Base-by-base conservation (phyloP, 2,329 filamentous ascomycete species). In the Botrytis galanthina region DNA sequence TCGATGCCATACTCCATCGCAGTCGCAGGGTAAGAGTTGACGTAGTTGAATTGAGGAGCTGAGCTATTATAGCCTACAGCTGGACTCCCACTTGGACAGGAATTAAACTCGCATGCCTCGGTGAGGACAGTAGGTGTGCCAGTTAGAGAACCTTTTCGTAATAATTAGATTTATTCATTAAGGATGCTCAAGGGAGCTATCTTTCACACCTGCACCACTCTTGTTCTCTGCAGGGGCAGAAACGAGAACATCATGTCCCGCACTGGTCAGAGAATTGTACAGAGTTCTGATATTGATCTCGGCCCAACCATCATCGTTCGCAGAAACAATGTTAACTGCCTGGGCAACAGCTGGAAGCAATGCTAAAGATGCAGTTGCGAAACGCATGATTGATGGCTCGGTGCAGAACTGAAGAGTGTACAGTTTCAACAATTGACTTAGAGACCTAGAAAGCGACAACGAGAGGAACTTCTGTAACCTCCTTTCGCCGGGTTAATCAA, bases 21-120 rank as follows among this genome's bases (percentile, higher is more conserved):
- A 14, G 48, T 57, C 4, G 51, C 66, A n/a, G 66, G 66, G 48
- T 57, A 29, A 9, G 66, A 69, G 51, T 69, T 69, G 66, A 69
- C 66, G 6, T 69, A 69, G 66, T 69, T 69, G 37, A 69, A 69
- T 20, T 69, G 66, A 69, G n/a, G 48, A 22, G 51, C 48, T 26
- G 66, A 69, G 66, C 35, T 42, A 42, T 69, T 69, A 20, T 42
- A 57, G 54, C 66, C 66, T 9, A 69, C 66, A 3, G 48, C 66
- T 22, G 66, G 66, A 69, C 66, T 69, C 16, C 66, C 66, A 42
- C 66, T 69, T 44, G 66, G 66, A 12, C 66, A 69, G 29, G 66
- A 69, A 57, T 69, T 32, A 37, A 32, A 69, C 44, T 69, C 66
- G 48, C 66, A 69, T 39, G 66, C 35, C 18, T 32, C 26, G 6